Evolutionary conservation across 179 eudicot genomes (phyloP), one percentile per base, ranked within the genome.

Genomic region (Beta corolliflora): DNA sequence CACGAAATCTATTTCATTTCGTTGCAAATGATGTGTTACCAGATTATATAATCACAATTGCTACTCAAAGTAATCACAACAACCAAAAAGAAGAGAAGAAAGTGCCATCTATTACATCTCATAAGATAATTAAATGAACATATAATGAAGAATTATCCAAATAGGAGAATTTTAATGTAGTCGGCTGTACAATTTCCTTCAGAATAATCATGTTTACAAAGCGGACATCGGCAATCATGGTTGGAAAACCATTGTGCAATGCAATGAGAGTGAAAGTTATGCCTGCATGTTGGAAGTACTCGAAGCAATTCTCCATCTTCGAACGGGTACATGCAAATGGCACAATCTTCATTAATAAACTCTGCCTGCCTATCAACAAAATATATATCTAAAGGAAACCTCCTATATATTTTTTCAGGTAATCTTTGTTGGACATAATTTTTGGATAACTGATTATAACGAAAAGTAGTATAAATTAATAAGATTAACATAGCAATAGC

Each of bases 251-350:
- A 60, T 6, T 60, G 3, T 1, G 29, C 65, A 23, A 60, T n/a
- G 25, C 65, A 60, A 9, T 60, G 65, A n/a, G 29, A n/a, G 65
- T 60, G 65, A 5, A n/a, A 60, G 12, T 60, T 61, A 61, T 21
- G 66, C 66, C 31, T 21, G 29, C 66, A 61, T 21, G 31, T 21
- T 2, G 66, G 66, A 21, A 61, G 66, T 7, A 61, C 21, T 7
- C 66, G 31, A 61, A 61, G 66, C 66, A 61, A 61, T n/a, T 61
- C 31, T 61, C 66, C 64, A 11, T 61, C 66, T 61, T 61, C 66
- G 3, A 61, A 61, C 6, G 31, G 29, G 4, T 61, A 21, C 0
- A 61, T 21, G 29, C 66, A 61, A 0, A 61, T 61, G 14, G 66
- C 66, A 61, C 31, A 61, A n/a, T 61, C 66, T 61, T 21, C 29